Evolutionary conservation across 2,329 filamentous ascomycete species (phyloP), one percentile per base, ranked within the genome.

Genomic region (Trichoderma aggressivum): DNA sequence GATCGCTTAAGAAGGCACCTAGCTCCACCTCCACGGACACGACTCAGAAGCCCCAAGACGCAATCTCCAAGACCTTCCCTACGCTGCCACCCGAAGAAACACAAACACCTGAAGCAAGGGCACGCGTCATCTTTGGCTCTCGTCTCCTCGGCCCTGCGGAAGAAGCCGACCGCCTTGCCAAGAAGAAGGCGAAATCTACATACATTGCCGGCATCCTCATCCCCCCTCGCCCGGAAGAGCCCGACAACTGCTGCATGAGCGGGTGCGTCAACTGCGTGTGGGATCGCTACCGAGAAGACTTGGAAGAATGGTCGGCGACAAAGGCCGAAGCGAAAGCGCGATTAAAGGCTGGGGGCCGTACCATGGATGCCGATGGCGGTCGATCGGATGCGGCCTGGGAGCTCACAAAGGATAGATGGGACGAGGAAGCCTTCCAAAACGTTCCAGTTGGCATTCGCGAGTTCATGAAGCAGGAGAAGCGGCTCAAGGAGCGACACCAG

Each of bases 211-310:
- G 94, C 4, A 87, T 98, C 1, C 82, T 89, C 21, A 91, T 98
- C 5, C 96, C 96, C 2, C 94, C 94, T 0, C 88, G 88, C 61
- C 96, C 96, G 1, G 87, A 89, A 61, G 95, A 99, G 81, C 96
- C 96, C 4, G 96, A 98, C 77, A 98, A 99, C 79, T 99, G 96
- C 86, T 99, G 96, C 82, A 99, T 99, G 96, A 96, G 93, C 78
- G 96, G 96, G 3, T 99, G 96, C 79, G 95, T 97, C 62, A 94
- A 98, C 80, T 99, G 96, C 80, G 96, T 98, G 3, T 98, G 94
- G 94, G 94, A 98, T 76, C 86, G 89, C 67, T 98, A 91, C 81
- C 88, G 94, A 10, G 95, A 99, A 75, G 96, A 98, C 66, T 86
- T 98, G 82, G 94, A 98, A 80, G 92, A 93, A 71, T 98, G 94